Conservation (phyloP, 1,139 yeast species). For the Geotrichum reessii region DNA sequence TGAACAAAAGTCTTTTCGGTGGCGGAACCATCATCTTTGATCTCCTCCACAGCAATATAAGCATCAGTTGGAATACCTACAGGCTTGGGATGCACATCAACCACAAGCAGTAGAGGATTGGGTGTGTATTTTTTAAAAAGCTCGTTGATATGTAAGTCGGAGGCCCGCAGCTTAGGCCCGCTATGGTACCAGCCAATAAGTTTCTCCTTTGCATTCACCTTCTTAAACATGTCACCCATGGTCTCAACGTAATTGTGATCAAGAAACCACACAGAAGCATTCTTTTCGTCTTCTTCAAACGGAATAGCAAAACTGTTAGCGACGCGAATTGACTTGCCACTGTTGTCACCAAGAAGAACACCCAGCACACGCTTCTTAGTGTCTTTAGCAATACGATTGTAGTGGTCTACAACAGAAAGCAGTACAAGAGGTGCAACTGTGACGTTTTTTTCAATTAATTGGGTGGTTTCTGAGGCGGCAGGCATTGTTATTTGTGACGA, state of each 20-base stretch:
- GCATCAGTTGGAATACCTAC: conserved; percentile 95
- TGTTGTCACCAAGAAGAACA: conserved; percentile 78
- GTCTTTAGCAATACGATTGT: conserved; percentile 71
- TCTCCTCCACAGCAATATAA: conserved; percentile 88
- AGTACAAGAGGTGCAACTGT: conserved; percentile 94
- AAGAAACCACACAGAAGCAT: conserved; percentile 92
- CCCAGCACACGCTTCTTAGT: conserved; percentile 85
- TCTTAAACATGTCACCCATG: conserved; percentile 97
- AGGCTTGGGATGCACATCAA: conserved; percentile 77
- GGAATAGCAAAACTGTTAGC: conserved; percentile 60
- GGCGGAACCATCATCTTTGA: conserved; percentile 92
- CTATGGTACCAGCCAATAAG: conserved; percentile 98
- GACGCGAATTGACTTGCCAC: conserved; percentile 41
- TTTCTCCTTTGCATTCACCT: conserved; percentile 93
- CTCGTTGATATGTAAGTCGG: conserved; percentile 89
- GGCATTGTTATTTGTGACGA: conserved; percentile 13
- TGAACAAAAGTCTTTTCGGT: conserved; percentile 92
- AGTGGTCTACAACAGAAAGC: conserved; percentile 91
- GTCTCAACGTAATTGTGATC: conserved; percentile 95
- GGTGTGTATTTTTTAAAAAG: conserved; percentile 76
- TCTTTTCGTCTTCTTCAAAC: conserved; percentile 92
- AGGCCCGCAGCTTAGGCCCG: conserved; percentile 84
- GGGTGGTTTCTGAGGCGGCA: conserved; percentile 20
- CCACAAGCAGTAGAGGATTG: conserved; percentile 81
- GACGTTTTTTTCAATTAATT: conserved; percentile 49